Conservation (phyloP, 1,284 basidiomycete species). For the Mrakiaceae sp. region DNA sequence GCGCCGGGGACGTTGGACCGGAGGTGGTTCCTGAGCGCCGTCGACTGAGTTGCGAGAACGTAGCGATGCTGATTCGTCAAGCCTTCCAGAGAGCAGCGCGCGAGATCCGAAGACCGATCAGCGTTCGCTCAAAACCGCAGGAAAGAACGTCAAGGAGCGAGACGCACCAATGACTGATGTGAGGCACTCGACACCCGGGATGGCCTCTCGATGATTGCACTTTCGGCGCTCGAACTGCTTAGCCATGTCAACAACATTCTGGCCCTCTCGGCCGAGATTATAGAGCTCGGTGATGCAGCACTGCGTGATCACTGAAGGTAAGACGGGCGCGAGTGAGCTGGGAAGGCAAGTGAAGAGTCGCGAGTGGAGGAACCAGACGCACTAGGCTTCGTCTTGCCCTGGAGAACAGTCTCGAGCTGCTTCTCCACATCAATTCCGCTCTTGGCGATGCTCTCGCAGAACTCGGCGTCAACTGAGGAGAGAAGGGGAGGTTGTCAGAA, state of each 20-base stretch:
- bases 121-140: conserved; percentile 4
- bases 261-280: conserved; percentile 55
- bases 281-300: conserved; percentile 88
- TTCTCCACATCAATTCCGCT: conserved; percentile 63
- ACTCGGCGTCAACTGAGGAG: conserved; percentile 64
- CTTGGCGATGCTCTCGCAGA: conserved; percentile 57
- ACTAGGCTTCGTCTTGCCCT: conserved; percentile 82
- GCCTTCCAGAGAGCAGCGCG: conserved; percentile 39
- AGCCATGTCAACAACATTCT: conserved; percentile 69
- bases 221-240: conserved; percentile 85
- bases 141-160: not conserved
- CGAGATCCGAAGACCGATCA: not conserved
- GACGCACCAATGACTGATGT: conserved; percentile 63
- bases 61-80: conserved; percentile 84
- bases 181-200: conserved; percentile 75
- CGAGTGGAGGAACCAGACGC: conserved; percentile 30
- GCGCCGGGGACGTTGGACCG: conserved; percentile 58
- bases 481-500: not conserved
- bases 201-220: conserved; percentile 81
- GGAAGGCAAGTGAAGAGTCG: not conserved
- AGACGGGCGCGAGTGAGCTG: not conserved
- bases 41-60: conserved; percentile 67
- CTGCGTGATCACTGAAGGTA: conserved; percentile 80
- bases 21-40: conserved; percentile 51
- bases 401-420: conserved; percentile 60